These are phyloP conservation scores for Fusarium sp. DNA, from an alignment of 2,329 filamentous ascomycete species.

Conservation along the genomic window DNA sequence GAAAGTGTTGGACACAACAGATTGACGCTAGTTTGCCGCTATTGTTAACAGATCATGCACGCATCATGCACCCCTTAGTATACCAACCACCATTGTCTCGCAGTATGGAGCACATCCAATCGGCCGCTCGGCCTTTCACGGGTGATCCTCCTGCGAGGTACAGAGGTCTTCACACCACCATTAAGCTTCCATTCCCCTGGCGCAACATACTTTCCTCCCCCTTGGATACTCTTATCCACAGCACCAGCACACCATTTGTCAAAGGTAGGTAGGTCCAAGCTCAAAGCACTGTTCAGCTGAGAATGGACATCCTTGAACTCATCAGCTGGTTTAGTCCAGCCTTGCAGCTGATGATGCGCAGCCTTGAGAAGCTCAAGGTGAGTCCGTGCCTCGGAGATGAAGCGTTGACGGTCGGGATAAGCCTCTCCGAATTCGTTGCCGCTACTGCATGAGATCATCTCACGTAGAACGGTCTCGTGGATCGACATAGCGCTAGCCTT, in stretches of 20 bases:
- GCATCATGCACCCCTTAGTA: slow-evolving; percentile 1
- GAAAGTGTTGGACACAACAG: not conserved
- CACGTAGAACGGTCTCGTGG: slow-evolving; percentile 39
- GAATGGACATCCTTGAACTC: slow-evolving; percentile 37
- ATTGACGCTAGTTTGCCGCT: not conserved
- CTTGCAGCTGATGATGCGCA: slow-evolving; percentile 32
- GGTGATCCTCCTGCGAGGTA: not conserved
- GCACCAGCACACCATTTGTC: slow-evolving; percentile 37
- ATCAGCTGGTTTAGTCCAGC: slow-evolving; percentile 28
- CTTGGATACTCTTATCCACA: slow-evolving; percentile 27
- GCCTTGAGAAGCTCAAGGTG: slow-evolving; percentile 40
- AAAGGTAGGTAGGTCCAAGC: slow-evolving; percentile 31
- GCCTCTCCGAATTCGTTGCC: slow-evolving; percentile 7
- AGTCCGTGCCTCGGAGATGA: slow-evolving; percentile 26
- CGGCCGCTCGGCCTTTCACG: slow-evolving; percentile 7
- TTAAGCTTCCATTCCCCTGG: slow-evolving; percentile 34
- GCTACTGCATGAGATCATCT: slow-evolving; percentile 35
- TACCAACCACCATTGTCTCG: slow-evolving; percentile 35
- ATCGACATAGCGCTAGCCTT: slow-evolving; percentile 35
- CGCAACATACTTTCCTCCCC: slow-evolving; percentile 36
- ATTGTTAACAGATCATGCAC: not conserved
- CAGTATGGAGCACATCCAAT: slow-evolving; percentile 31
- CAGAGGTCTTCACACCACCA: slow-evolving; percentile 20
- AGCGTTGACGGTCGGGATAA: slow-evolving; percentile 19
- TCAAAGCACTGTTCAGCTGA: slow-evolving; percentile 28